Base-by-base conservation (phyloP, 306 rosid genomes). In the Quercus rubra region DNA sequence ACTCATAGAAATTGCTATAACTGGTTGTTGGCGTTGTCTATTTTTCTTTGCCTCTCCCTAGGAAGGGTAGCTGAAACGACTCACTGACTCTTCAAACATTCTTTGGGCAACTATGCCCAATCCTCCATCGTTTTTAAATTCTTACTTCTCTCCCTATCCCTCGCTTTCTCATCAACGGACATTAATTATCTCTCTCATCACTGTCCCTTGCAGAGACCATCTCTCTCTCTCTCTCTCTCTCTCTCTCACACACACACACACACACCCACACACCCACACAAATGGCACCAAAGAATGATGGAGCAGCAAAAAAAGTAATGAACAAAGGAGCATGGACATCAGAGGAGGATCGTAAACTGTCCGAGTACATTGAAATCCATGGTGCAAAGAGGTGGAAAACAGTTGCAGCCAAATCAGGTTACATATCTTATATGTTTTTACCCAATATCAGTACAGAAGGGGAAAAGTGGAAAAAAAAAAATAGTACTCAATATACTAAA, bases 311-410 rank as follows among this genome's bases (percentile, higher is more conserved):
- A 75, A 87, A 58, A 80, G 49, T 13, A 10, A 57, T 59, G 83
- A 90, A 82, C 77, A 85, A 81, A 82, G 92, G 95, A 25, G 80
- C 88, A 21, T 91, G 95, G 95, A 89, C 90, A 31, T 78, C 85
- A 21, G 92, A 87, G 63, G 92, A 91, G 75, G 92, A 91, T 73
- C 38, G 66, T 49, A 89, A 84, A 43, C 86, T 91, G 33, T 86
- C 96, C 1, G 79, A 84, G 18, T 79, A 70, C 76, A 86, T 89
- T 80, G 77, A 85, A 79, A 23, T 68, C 82, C 93, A 91, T 79
- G 96, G 96, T 27, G 87, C 96, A 11, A 85, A 69, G 73, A 86
- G 83, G 77, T 91, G 96, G 93, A 87, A 89, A 61, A 79, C 87
- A 11, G 12, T 87, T 76, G 84, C 93, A 14, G 4, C 71, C 25